Evolutionary conservation across 2,329 filamentous ascomycete genomes (phyloP), one percentile per base, ranked within the genome.

Genomic region (Ceratocystiopsis brevicomis): DNA sequence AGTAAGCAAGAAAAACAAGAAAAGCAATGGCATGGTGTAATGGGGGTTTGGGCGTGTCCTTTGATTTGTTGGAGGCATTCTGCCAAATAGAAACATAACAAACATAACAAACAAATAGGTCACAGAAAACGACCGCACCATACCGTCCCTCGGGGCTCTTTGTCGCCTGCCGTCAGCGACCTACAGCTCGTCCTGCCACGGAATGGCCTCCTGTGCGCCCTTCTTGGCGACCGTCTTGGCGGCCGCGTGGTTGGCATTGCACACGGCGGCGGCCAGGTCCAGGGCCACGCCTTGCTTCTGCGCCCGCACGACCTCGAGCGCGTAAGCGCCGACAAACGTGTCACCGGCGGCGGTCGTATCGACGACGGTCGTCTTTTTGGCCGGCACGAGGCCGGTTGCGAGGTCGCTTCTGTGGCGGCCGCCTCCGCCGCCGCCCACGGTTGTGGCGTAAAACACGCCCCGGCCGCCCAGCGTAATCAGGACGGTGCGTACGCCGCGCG

Each of bases 331-430:
- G 9, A 93, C 83, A 61, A 94, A 95, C 0, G 88, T 94, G 58
- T 96, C 88, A 0, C 88, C 88, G 5, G 88, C 88, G 1, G 81
- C 88, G 8, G 88, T 96, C 1, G 88, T 96, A 58, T 96, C 88
- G 4, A 94, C 75, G 1, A 95, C 88, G 18, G 58, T 60, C 6
- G 85, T 81, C 59, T 81, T 79, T 48, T 72, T 67, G 0, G 81
- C 84, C 1, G 63, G 56, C 3, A 86, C 60, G 49, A 75, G 53
- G 0, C 64, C 68, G 42, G 62, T 62, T 30, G 25, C 10, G 6
- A 4, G 25, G 25, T 11, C 25, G 25, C 25, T 10, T 4, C 25
- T 10, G 25, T 9, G 2, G 25, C 25, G 2, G 25, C 25, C 10
- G 25, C 25, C 10, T 4, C 25, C 10, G 8, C 25, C 10, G 25